Conservation (phyloP, 2,329 filamentous ascomycete species). For the Thielaviopsis punctulata region DNA sequence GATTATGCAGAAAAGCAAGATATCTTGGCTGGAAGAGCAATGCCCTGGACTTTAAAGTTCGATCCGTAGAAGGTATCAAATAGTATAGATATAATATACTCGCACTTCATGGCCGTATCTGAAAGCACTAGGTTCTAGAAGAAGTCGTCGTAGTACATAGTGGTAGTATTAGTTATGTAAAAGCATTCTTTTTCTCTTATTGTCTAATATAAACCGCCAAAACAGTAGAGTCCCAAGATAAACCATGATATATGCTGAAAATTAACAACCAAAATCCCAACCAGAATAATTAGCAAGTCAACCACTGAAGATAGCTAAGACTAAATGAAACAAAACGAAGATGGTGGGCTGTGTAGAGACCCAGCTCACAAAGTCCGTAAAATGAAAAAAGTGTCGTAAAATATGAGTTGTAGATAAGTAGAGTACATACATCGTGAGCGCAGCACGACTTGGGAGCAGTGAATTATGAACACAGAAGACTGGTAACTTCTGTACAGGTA, state of each 20-base stretch:
- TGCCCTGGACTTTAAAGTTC: no score
- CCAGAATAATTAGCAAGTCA: not conserved
- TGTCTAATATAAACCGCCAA: not conserved
- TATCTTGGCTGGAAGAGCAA: no score
- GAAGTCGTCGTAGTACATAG: no score
- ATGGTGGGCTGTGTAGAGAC: not conserved
- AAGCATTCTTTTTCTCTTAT: not conserved
- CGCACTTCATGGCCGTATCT: no score
- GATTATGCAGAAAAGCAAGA: no score
- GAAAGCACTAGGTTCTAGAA: no score
- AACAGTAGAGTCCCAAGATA: no score
- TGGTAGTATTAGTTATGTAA: no score
- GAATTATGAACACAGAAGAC: slow-evolving; percentile 3
- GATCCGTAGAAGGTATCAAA: no score
- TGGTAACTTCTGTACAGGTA: slow-evolving; percentile 6
- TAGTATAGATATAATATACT: no score
- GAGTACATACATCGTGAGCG: not conserved
- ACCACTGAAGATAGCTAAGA: not conserved
- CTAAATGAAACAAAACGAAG: not conserved
- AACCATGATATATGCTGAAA: not conserved
- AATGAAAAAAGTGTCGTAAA: not conserved
- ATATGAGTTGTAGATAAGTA: not conserved
- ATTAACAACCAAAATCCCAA: not conserved
- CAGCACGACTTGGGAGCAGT: not conserved
- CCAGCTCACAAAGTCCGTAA: not conserved